Evolutionary conservation across 441 rosid species (phyloP).

Genomic region (Eugenia klotzschiana): DNA sequence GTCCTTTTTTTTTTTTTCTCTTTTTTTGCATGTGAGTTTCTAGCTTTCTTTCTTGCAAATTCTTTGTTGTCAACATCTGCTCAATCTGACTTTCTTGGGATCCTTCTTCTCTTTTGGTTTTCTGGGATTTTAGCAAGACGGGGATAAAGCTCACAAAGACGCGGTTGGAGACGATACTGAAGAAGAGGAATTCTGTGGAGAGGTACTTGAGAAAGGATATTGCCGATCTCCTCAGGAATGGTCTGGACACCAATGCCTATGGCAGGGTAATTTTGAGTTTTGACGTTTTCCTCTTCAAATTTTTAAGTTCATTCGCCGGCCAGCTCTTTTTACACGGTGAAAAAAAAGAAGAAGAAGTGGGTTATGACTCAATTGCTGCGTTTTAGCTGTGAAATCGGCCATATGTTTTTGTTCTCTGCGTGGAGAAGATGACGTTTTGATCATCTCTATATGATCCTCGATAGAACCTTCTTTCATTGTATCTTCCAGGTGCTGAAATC

Average conservation of each 20-base stretch:
- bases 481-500: not conserved
- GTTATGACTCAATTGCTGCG: not conserved
- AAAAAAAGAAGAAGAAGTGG: no score
- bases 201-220: slow-evolving; percentile 58
- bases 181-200: slow-evolving; percentile 43
- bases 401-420: not conserved
- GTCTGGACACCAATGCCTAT: slow-evolving; percentile 52
- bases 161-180: slow-evolving; percentile 48
- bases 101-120: not conserved
- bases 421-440: not conserved
- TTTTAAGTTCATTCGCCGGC: not conserved
- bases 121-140: slow-evolving; percentile 33
- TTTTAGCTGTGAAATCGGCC: not conserved
- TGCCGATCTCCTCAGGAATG: slow-evolving; percentile 52
- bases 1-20: not conserved
- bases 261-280: slow-evolving; percentile 41
- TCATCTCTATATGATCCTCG: not conserved
- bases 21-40: not conserved
- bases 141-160: slow-evolving; percentile 36
- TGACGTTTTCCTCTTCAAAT: not conserved
- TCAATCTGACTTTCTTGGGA: not conserved
- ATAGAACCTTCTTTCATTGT: not conserved
- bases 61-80: not conserved
- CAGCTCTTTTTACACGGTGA: not conserved
- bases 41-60: not conserved